Evolutionary conservation across 2,329 filamentous ascomycete genomes (phyloP), one percentile per base, ranked within the genome.

Genomic region (Fusarium anguioides): DNA sequence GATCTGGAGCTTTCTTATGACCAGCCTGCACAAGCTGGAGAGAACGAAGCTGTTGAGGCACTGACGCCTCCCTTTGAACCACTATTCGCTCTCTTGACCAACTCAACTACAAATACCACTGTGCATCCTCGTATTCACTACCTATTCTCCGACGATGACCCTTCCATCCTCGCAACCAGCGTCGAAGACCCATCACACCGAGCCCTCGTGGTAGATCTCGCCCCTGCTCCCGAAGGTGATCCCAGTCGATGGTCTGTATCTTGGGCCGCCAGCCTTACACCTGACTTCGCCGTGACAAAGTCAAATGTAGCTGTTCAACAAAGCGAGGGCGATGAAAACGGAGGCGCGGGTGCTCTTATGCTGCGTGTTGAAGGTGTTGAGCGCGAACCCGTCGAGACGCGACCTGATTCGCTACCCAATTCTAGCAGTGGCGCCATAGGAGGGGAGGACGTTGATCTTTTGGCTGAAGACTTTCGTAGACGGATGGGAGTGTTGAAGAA

Each of bases 81-180:
- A 4, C 91, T 97, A 81, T 97, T 97, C 82, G 91, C 93, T 2
- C 83, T 97, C 39, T 84, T 98, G 67, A 89, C 92, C 74, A 94
- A 97, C 77, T 80, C 85, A 12, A 86, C 87, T n/a, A 89, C 87
- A 10, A 86, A 88, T 71, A 87, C 92, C 42, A 91, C 93, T 64
- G 85, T 93, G 72, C 94, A 98, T 76, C 96, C 95, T 3, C 89
- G 87, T 51, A 89, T 97, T 3, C 93, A 95, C 80, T 98, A 98
- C 81, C 86, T 98, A 74, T 98, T 99, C 81, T 87, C 88, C 71
- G 94, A 98, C 78, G 96, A 98, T 78, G 94, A 97, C 75, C 87
- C 89, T 3, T 91, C 94, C 44, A 82, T 91, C 41, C 82, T 97
- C 35, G 91, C 88, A 35, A 89, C 91, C 3, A 89, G 77, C 78